phyloP scores from a whole-genome alignment of 148 eudicot species.

The Rhododendron kiyosumense region DNA sequence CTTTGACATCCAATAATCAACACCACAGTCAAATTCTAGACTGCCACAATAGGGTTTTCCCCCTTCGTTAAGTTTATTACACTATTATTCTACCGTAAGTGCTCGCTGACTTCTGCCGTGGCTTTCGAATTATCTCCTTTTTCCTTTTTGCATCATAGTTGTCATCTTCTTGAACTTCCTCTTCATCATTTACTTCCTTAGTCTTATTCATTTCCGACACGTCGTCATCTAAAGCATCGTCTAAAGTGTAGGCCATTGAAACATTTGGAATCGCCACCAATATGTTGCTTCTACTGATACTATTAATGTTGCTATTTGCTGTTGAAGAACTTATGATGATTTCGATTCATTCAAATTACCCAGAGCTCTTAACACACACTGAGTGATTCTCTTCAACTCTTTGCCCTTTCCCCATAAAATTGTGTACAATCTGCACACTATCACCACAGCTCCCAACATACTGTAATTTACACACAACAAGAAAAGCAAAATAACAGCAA shows the following conservation, averaged over 20 bases:
- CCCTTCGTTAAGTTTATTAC: neutral
- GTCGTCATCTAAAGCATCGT: neutral
- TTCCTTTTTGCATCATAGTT: neutral
- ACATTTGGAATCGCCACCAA: neutral
- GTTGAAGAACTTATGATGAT: neutral
- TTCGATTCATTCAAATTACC: neutral
- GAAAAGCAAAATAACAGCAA: too few species aligned
- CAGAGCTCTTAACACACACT: neutral
- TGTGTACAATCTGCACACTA: slow-evolving; percentile 15
- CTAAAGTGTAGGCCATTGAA: neutral
- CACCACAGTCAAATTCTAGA: neutral
- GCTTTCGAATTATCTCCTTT: neutral
- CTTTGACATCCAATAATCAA: neutral
- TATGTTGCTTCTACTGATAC: neutral
- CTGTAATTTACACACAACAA: neutral
- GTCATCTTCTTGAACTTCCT: neutral
- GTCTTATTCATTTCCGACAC: neutral
- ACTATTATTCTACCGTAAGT: neutral
- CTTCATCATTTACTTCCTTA: neutral
- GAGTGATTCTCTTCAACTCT: slow-evolving; percentile 14
- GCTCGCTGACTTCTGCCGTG: neutral
- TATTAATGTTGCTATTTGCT: neutral
- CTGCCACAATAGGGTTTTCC: neutral
- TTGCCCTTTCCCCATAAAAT: slow-evolving; percentile 17
- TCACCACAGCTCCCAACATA: slow-evolving; percentile 15